Conservation (phyloP, 495 filamentous ascomycete genomes). For the Neurospora terricola region DNA sequence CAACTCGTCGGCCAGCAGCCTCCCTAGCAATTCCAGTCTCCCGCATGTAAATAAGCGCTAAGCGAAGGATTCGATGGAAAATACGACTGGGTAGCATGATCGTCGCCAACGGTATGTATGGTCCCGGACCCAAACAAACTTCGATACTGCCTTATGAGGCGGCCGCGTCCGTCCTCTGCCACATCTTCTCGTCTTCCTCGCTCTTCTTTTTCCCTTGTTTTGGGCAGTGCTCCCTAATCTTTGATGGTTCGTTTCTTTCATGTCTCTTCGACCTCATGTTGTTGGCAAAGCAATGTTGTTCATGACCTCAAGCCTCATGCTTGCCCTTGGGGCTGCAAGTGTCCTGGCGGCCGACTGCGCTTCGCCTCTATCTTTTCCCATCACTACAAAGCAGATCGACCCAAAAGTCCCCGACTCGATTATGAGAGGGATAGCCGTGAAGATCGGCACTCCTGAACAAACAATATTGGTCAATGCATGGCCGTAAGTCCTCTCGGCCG, state of each 20-base stretch:
- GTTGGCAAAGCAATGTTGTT: background rate
- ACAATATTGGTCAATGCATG: conserved; percentile 14
- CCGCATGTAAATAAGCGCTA: background rate
- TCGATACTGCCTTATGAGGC: background rate
- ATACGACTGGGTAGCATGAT: background rate
- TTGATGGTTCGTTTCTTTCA: background rate
- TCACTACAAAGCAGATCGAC: conserved; percentile 10
- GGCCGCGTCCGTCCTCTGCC: background rate
- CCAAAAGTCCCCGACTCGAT: conserved; percentile 9
- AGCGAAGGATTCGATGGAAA: background rate
- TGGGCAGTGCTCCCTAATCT: background rate
- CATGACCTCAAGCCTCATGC: background rate
- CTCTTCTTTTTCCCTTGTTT: background rate
- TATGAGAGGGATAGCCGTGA: conserved; percentile 13
- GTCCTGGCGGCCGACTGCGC: background rate
- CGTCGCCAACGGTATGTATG: background rate
- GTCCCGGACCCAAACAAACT: background rate
- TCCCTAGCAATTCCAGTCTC: background rate
- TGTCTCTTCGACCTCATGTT: background rate
- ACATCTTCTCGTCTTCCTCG: background rate
- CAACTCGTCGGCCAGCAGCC: background rate
- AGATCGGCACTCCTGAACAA: conserved; percentile 13
- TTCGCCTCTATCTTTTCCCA: conserved; percentile 9
- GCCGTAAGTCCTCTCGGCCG: conserved; percentile 3
- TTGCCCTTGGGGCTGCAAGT: background rate